Evolutionary conservation across 345 rosid genomes (phyloP), one percentile per base, ranked within the genome.

Genomic region (Excoecaria agallocha): DNA sequence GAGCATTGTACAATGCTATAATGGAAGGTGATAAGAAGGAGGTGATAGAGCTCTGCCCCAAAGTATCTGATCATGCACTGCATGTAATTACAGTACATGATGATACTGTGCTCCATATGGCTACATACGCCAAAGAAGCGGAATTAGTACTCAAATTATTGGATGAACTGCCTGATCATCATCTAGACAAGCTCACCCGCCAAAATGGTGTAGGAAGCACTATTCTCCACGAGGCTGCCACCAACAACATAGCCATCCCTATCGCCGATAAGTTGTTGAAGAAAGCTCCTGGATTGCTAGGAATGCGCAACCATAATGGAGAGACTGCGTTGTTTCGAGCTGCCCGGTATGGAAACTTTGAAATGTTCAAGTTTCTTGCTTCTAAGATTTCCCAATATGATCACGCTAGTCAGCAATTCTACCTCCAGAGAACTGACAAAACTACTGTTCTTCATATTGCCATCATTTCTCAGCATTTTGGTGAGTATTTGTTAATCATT

Each of bases 81-180:
- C 72, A 69, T 61, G n/a, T 69, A 16, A 7, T 69, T 35, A 51
- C 72, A 30, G 48, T 37, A 19, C 37, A 51, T 25, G 61, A 54
- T 19, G 60, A 69, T n/a, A 37, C 72, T 5, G 48, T 52, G 6
- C 61, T 69, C 24, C 72, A 69, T 60, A 69, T 69, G 72, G 72
- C 72, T 11, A 69, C 72, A 8, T 19, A 54, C 13, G 72, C 72
- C 22, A 69, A 51, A 54, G 61, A 69, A 54, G 72, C 72, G 4
- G 48, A 37, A 0, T n/a, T 54, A 49, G 61, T 12, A 10, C 25
- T 51, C 24, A 30, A 37, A 10, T 38, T 69, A n/a, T 60, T 52
- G 0, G 72, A 69, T 5, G 72, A 54, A 13, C 35, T 69, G 49
- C 72, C 59, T 39, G 20, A 37, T 1, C 19, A 51, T 38, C 48